Conservation (phyloP, 169 alveolate genomes). For the Plasmodium gaboni region DNA sequence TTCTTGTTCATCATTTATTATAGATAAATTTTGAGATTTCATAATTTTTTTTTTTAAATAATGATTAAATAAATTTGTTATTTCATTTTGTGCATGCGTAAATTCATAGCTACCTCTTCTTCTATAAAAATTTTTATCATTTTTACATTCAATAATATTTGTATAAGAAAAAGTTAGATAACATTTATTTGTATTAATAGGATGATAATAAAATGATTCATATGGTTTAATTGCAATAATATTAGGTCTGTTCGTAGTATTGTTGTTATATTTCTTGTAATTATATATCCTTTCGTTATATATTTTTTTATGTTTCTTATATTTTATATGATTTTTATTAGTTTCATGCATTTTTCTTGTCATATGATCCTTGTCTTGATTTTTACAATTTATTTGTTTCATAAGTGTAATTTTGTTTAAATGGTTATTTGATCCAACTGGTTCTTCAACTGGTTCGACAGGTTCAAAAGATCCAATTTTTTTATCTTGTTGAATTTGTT, state of each 20-base stretch:
- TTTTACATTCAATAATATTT: slow-evolving; percentile 12
- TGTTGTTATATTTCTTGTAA: neutral
- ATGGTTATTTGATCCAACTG: too few relatives aligned
- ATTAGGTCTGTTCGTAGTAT: neutral
- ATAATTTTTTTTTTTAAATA: slow-evolving; percentile 56
- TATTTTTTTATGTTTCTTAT: neutral
- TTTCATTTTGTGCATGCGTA: slow-evolving; percentile 18
- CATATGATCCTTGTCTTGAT: neutral
- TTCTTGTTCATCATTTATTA: slow-evolving; percentile 35
- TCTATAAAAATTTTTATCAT: slow-evolving; percentile 3
- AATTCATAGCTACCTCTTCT: slow-evolving; percentile 19
- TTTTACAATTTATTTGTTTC: neutral
- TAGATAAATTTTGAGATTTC: slow-evolving; percentile 22
- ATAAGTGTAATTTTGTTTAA: too few relatives aligned
- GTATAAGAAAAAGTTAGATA: slow-evolving; percentile 35
- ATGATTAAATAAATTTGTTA: slow-evolving; percentile 10
- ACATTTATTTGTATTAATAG: slow-evolving; percentile 44
- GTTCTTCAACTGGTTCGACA: too few relatives aligned
- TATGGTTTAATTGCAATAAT: slow-evolving; percentile 31
- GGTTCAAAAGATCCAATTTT: too few relatives aligned
- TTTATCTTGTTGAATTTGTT: too few relatives aligned
- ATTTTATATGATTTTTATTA: neutral
- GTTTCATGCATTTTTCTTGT: neutral
- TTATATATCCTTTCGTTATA: neutral
- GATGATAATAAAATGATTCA: slow-evolving; percentile 67